Conservation (phyloP, 73 alveolate genomes). For the Tetrahymena thermophila region DNA sequence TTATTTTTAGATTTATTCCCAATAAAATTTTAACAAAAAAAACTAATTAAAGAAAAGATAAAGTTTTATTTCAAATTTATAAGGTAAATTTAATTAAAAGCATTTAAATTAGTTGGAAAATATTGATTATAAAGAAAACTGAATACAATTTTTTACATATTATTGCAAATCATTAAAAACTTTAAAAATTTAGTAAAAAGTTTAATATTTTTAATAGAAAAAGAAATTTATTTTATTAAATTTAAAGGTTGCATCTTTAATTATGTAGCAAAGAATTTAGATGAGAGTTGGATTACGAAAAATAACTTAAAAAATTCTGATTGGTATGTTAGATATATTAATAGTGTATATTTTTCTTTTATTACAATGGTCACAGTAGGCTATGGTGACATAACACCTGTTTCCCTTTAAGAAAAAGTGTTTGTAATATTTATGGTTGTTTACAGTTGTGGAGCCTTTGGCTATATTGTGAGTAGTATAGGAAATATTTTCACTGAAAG, state of each 20-base stretch:
- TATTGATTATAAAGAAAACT: no score
- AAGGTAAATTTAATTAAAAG: no score
- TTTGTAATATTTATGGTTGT: conserved; percentile 31
- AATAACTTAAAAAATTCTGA: conserved; percentile 7
- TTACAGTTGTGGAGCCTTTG: conserved; percentile 35
- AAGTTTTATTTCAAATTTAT: no score
- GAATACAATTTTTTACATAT: no score
- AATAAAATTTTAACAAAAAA: no score
- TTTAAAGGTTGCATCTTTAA: not conserved
- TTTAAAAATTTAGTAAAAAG: no score
- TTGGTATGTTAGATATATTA: conserved; percentile 27
- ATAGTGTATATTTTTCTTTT: conserved; percentile 24
- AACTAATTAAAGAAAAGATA: no score
- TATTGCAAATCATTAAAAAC: no score
- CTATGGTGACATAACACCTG: conserved; percentile 39
- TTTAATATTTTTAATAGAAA: not conserved
- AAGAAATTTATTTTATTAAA: not conserved
- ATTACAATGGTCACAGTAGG: conserved; percentile 42
- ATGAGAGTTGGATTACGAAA: conserved; percentile 7
- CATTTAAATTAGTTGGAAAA: no score
- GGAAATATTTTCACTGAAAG: conserved; percentile 9
- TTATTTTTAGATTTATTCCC: no score
- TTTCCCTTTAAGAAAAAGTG: conserved; percentile 14
- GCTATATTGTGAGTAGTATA: conserved; percentile 18
- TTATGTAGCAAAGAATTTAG: not conserved